phyloP scores from a whole-genome alignment of 31 red algal species.

The Bonnemaisonia californica region DNA sequence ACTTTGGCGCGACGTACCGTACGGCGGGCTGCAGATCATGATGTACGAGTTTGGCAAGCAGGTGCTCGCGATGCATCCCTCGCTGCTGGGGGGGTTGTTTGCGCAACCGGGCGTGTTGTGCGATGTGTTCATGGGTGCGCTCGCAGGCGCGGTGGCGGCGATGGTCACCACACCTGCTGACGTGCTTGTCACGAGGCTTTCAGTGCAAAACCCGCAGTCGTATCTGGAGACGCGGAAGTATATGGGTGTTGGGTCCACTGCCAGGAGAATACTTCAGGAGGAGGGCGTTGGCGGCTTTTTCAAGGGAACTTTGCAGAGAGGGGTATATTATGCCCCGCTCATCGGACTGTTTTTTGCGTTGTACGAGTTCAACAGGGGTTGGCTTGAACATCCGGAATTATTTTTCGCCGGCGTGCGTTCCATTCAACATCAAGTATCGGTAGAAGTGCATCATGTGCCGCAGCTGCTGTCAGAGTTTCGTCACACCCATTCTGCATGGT shows the following conservation, averaged over 20 bases:
- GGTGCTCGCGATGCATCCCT: slow-evolving; percentile 35
- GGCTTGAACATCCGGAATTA: slow-evolving; percentile 57
- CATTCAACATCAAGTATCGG: slow-evolving; percentile 5
- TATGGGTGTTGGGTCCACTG: slow-evolving; percentile 40
- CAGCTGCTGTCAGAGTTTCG: slow-evolving; percentile 21
- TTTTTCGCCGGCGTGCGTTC: slow-evolving; percentile 20
- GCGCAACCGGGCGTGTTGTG: slow-evolving; percentile 41
- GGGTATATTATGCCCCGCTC: slow-evolving; percentile 66
- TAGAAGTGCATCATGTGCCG: slow-evolving; percentile 23
- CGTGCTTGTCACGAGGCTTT: slow-evolving; percentile 76
- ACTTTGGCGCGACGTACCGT: slow-evolving; percentile 72
- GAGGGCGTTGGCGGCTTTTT: slow-evolving; percentile 51
- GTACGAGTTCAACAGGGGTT: slow-evolving; percentile 60
- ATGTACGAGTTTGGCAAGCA: slow-evolving; percentile 73
- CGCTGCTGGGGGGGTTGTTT: slow-evolving; percentile 15
- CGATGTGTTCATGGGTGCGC: slow-evolving; percentile 64
- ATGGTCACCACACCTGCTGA: slow-evolving; percentile 71
- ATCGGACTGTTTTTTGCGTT: slow-evolving; percentile 81
- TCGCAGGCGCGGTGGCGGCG: slow-evolving; percentile 68
- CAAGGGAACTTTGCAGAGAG: slow-evolving; percentile 55
- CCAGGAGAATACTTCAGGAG: slow-evolving; percentile 34
- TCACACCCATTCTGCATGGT: neutral
- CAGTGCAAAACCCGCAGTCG: slow-evolving; percentile 46
- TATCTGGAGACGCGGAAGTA: slow-evolving; percentile 40
- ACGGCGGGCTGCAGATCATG: slow-evolving; percentile 78